Conservation (phyloP, 1,284 basidiomycete species). For the Naganishia sp. region DNA sequence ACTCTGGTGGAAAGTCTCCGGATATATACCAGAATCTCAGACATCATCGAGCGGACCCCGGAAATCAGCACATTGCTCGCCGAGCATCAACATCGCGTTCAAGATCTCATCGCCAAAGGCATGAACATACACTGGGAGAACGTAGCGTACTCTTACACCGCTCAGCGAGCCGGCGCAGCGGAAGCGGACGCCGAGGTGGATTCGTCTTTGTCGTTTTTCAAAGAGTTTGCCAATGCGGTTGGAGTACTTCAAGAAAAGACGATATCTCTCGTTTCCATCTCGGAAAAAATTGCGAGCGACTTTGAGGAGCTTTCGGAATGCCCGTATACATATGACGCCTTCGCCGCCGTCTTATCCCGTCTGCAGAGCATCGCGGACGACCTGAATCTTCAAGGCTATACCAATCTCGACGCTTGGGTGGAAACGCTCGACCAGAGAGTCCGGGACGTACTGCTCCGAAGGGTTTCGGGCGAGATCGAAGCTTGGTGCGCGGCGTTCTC, state of each 20-base stretch:
- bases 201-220: constrained; percentile 87
- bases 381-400: constrained; percentile 92
- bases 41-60: constrained; percentile 81
- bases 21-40: constrained; percentile 92
- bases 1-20: constrained; percentile 97
- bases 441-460: constrained; percentile 75
- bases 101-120: constrained; percentile 81
- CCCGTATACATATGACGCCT: constrained; percentile 77
- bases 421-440: constrained; percentile 83
- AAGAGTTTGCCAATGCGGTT: constrained; percentile 90
- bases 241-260: constrained; percentile 92
- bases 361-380: constrained; percentile 91
- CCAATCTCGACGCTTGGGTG: constrained; percentile 97
- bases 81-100: constrained; percentile 84
- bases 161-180: constrained; percentile 66
- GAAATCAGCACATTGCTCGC: constrained; percentile 91
- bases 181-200: constrained; percentile 70
- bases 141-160: constrained; percentile 83
- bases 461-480: constrained; percentile 76
- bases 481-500: constrained; percentile 75
- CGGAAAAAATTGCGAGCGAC: constrained; percentile 77
- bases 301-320: constrained; percentile 87
- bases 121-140: constrained; percentile 94
- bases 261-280: constrained; percentile 86
- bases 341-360: constrained; percentile 72